Base-by-base conservation (phyloP, 2,329 filamentous ascomycete species). In the Colletotrichum tofieldiae region DNA sequence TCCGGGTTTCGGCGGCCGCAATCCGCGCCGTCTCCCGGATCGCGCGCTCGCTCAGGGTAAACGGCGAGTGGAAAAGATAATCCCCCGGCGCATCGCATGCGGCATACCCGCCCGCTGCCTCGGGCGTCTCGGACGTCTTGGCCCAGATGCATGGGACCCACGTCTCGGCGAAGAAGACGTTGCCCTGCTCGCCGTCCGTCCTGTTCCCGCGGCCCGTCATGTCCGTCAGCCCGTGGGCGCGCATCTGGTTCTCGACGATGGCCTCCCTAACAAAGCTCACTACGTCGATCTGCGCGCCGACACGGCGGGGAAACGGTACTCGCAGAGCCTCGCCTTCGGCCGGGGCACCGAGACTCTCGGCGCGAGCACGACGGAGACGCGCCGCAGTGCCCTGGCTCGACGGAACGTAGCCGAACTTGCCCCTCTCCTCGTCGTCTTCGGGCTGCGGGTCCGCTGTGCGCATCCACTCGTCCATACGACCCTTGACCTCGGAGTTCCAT, bases 11-110 rank as follows among this genome's bases (percentile, higher is more conserved):
- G 16, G 59, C 59, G 1, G 65, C 70, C 3, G 60, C 70, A 3
- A 69, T 45, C 35, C 39, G 63, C 16, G 74, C 73, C 20, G 71
- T 61, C 61, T 75, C 54, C n/a, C 65, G 54, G 49, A 73, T 64
- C 16, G 81, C 81, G n/a, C 79, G 76, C 67, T 81, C 78, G 43
- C 76, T 77, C 7, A 90, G 78, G 0, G 82, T 86, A 52, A 88
- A 89, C 0, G 82, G 80, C 60, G 87, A 86, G 77, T 85, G 86
- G 77, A 89, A 90, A 2, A 91, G 79, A 71, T 88, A 86, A 16
- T 85, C 80, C 18, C 85, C 79, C 1, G 85, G 85, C 3, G 78
- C 76, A 2, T 82, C 78, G 75, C 88, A 90, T 7, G 65, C 70
- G 12, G 65, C 39, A 35, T 64, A 72, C 5, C 23, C 65, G 8